Base-by-base conservation (phyloP, 768 basidiomycete genomes). In the Panaeolus cyanescens region DNA sequence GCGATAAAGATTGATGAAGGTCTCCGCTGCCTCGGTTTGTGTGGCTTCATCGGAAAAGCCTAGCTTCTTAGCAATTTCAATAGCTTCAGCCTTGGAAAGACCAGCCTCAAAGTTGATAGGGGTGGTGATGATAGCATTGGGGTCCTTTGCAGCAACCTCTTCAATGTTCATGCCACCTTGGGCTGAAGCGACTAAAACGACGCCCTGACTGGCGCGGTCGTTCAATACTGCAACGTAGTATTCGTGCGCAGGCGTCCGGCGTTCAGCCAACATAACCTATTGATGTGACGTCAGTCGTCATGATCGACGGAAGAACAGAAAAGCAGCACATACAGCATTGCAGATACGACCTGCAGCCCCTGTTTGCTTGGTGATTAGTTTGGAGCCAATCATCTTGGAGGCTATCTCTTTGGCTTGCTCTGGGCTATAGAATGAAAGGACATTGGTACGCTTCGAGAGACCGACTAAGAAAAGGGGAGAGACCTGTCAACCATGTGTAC, bases 141-240 rank as follows among this genome's bases (percentile, higher is more conserved):
- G 97, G 70, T 97, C 94, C 67, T 96, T 94, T 31, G 93, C 93
- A 28, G 97, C 97, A 53, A 99, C 97, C 70, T 99, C 97, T 75
- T 99, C 97, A 71, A 99, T 99, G 78, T 99, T 99, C 97, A 99
- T 99, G 60, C 97, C 97, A 59, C 97, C 97, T 72, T 98, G 95
- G 19, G 84, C 83, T 42, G 97, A 99, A 19, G 90, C 90, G 58
- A 99, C 96, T 53, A 99, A 85, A 31, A 98, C 97, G 42, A 95
- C 92, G 13, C 92, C 90, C 62, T 94, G 89, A 5, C 90, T 80
- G 13, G 85, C 86, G 66, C 97, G 93, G 82, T 99, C 97, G 71
- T 98, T 98, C 58, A 99, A 85, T 32, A 99, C 87, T 13, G 97
- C 97, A 55, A 96, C 91, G 71, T 99, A 99, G 83, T 99, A 99